Evolutionary conservation across 139 green algal species (phyloP).

Genomic region (Nannochloris sp.): DNA sequence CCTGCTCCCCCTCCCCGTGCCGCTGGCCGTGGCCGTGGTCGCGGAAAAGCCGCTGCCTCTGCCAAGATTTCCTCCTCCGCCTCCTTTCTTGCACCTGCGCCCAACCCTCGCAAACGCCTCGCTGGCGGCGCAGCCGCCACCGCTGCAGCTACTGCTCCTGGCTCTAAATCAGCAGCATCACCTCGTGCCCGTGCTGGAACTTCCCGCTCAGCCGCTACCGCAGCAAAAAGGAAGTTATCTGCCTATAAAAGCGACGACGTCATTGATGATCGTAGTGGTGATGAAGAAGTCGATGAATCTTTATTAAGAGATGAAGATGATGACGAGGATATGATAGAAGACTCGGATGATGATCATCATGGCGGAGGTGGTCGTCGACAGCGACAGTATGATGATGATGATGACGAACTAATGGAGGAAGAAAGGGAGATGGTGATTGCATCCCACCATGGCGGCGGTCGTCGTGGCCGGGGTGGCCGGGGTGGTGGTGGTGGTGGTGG

Average conservation of each 20-base stretch:
- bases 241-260: not conserved
- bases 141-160: not conserved
- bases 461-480: not conserved
- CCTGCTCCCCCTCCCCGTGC: not conserved
- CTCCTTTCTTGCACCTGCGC: not conserved
- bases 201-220: not conserved
- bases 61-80: not conserved
- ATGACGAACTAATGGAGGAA: slow-evolving; percentile 5
- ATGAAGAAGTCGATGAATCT: not conserved
- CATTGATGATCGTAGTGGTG: not conserved
- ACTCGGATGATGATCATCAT: too few species aligned
- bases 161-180: not conserved
- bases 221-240: not conserved
- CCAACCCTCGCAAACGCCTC: not conserved
- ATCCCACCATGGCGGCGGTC: too few species aligned
- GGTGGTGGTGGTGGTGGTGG: too few species aligned
- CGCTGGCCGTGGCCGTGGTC: not conserved
- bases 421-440: not conserved
- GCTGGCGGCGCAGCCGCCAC: not conserved
- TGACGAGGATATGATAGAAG: not conserved
- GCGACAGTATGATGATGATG: not conserved
- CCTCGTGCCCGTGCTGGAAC: not conserved
- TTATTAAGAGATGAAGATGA: too few species aligned
- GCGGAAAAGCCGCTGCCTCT: not conserved
- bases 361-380: not conserved